Evolutionary conservation across 441 rosid genomes (phyloP), one percentile per base, ranked within the genome.

Genomic region (Syzygium syzygioides): DNA sequence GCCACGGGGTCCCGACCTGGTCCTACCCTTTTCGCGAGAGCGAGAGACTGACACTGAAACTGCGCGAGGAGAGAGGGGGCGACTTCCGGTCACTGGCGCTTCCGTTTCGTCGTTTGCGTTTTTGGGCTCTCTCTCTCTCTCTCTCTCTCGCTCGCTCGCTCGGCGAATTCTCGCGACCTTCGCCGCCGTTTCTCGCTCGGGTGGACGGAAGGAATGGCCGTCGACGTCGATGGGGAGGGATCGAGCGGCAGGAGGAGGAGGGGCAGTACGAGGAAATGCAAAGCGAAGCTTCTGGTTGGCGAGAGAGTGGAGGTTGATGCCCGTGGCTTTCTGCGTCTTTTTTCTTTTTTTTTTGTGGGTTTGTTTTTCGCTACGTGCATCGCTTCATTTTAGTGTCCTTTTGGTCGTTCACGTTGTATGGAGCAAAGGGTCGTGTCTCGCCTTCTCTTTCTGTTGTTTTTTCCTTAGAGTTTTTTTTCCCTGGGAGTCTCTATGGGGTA

Each of bases 241-340:
- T 45, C 83, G 83, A 37, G 52, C 8, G 52, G 83, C 26, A 12
- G 5, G 79, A 34, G 87, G 79, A 34, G 87, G 57, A 76, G 48
- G 83, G 79, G 79, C 87, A 52, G 19, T 45, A 87, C 83, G 87
- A 91, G 53, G 55, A 45, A n/a, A 86, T 52, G 79, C 79, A 89
- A 83, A 37, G 86, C 62, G 86, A 93, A 88, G 88, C 91, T 94
- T 32, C 88, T 88, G 76, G 87, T 55, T 56, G 91, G 90, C 30
- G 92, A 93, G 12, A 90, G 87, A 90, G 91, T 93, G 5, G 95
- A 95, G 95, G 96, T 89, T 9, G 84, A 60, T 60, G 68, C 68
- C 26, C n/a, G 26, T 45, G n/a, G 11, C 14, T 12, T 14, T 76
- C 52, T 76, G 79, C 18, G 1, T 34, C 9, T 18, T 32, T 66